Percentiles rank a stretch among this genome's conserved stretches.
Conservation (phyloP, 2,329 filamentous ascomycete genomes). For the Mycosphaerella arachidis region DNA sequence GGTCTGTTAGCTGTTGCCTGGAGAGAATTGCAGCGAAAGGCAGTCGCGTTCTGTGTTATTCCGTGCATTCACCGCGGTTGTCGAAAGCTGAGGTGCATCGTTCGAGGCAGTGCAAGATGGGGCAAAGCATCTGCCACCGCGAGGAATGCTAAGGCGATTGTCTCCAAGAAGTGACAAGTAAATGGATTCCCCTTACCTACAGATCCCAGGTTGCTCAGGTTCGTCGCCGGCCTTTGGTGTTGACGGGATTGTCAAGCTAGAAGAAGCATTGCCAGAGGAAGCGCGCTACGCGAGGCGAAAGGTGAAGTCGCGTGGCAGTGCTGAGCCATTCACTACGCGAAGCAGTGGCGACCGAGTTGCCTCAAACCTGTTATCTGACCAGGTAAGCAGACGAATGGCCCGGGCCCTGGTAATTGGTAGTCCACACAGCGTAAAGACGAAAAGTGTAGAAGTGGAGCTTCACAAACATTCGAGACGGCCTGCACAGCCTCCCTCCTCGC, state of each 20-base stretch:
- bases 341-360: neutral
- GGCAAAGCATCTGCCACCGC: neutral
- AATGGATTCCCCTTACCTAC: neutral
- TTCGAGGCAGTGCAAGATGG: neutral
- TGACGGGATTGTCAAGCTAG: neutral
- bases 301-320: conserved; percentile 1
- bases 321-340: neutral
- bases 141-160: neutral
- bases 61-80: neutral
- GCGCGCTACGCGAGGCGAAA: neutral
- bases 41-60: neutral
- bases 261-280: neutral
- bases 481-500: neutral
- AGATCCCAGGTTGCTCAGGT: neutral
- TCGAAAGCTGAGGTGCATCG: neutral
- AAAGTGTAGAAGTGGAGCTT: neutral
- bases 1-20: neutral
- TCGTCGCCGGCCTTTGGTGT: neutral
- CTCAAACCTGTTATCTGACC: neutral
- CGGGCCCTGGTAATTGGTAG: no score
- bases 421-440: neutral
- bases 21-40: neutral
- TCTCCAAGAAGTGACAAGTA: neutral
- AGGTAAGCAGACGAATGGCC: neutral
- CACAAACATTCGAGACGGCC: neutral